Percentiles rank a stretch among this genome's conserved stretches.
These are phyloP conservation scores for Chaetomium sp. DNA, from an alignment of 2,329 filamentous ascomycete genomes.

Conservation along the genomic window DNA sequence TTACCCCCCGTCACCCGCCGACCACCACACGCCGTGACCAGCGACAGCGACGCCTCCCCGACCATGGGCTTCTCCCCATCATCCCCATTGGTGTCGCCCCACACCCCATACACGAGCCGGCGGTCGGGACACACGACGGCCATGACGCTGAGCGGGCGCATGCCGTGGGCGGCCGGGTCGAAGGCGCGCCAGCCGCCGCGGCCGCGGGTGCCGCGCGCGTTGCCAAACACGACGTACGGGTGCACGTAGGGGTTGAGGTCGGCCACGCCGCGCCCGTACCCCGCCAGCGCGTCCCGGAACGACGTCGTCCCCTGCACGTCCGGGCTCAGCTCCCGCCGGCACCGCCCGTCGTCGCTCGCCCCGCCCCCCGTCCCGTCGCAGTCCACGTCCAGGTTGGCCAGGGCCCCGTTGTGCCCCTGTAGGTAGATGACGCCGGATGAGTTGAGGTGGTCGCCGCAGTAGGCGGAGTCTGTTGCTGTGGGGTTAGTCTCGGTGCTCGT, in stretches of 20 bases:
- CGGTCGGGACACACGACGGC: constrained; percentile 54
- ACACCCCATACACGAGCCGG: constrained; percentile 55
- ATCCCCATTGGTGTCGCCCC: constrained; percentile 57
- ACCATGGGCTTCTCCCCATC: constrained; percentile 44
- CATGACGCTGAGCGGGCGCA: constrained; percentile 55
- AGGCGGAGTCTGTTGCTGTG: constrained; percentile 37
- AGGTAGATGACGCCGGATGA: constrained; percentile 47
- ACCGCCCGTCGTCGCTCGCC: constrained; percentile 46
- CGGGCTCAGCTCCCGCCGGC: constrained; percentile 42
- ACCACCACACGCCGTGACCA: constrained; percentile 54
- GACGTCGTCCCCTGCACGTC: constrained; percentile 49
- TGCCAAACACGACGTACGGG: constrained; percentile 58
- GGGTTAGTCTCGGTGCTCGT: background rate
- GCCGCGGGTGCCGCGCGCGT: constrained; percentile 40
- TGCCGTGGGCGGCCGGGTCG: constrained; percentile 44
- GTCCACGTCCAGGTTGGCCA: constrained; percentile 61
- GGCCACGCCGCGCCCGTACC: constrained; percentile 40
- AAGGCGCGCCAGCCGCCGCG: constrained; percentile 42
- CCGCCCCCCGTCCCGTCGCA: constrained; percentile 54
- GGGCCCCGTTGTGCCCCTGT: constrained; percentile 41
- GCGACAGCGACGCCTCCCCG: constrained; percentile 52
- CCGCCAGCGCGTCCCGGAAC: constrained; percentile 44
- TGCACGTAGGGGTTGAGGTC: constrained; percentile 57
- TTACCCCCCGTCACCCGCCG: constrained; percentile 54
- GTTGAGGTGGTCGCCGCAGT: constrained; percentile 48